Evolutionary conservation across 805 yeast species (phyloP).

Genomic region (Yarrowia osloensis): DNA sequence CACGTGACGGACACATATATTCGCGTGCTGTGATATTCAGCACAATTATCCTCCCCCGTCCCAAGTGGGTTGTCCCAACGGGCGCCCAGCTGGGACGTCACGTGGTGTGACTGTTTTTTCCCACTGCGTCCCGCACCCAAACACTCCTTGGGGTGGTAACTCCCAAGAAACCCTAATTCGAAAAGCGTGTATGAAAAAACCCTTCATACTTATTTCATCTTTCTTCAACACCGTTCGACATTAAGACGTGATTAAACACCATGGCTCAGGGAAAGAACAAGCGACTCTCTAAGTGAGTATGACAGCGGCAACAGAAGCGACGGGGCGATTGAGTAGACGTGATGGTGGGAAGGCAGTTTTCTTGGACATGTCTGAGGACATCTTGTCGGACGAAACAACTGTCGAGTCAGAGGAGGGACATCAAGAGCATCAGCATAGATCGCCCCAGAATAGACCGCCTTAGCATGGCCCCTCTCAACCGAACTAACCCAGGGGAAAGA

Average conservation of each 20-base stretch:
- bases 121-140: not conserved
- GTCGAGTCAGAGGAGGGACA: no score
- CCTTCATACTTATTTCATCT: slow-evolving; percentile 27
- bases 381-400: no score
- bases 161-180: slow-evolving; percentile 34
- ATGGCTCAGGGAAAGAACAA: slow-evolving; percentile 90
- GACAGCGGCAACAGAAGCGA: not conserved
- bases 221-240: slow-evolving; percentile 27
- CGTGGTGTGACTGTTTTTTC: slow-evolving; percentile 26
- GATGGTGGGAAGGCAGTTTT: no score
- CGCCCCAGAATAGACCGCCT: no score
- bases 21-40: not conserved
- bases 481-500: slow-evolving; percentile 64
- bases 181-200: slow-evolving; percentile 27
- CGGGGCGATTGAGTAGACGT: not conserved
- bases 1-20: not conserved
- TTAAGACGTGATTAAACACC: slow-evolving; percentile 33
- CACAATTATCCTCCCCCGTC: not conserved
- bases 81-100: not conserved
- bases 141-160: not conserved
- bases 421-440: no score
- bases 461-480: not conserved
- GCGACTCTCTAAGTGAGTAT: slow-evolving; percentile 54
- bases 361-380: no score
- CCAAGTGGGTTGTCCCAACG: not conserved